A percentile compares a stretch with the other conserved stretches of the same genome.
These are phyloP conservation scores for Sambucus nigra DNA, from an alignment of 129 eudicot genomes.

Conservation along the genomic window DNA sequence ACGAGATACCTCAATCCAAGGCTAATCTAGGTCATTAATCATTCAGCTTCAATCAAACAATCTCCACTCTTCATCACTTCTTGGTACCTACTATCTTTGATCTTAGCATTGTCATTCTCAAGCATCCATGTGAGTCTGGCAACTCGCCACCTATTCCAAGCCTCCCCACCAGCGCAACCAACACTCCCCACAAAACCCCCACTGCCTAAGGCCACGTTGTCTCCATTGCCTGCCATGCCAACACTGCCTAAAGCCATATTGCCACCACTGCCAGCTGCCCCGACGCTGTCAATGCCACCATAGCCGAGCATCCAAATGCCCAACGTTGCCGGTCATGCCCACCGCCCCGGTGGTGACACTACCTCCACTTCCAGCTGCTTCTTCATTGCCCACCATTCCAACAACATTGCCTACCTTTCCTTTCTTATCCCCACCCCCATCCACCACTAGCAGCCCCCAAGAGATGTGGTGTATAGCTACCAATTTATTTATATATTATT, in stretches of 20 bases:
- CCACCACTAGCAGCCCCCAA: slow-evolving; percentile 6
- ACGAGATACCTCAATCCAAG: too few species aligned
- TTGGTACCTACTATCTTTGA: not conserved
- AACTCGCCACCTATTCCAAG: slow-evolving; percentile 14
- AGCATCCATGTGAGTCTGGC: slow-evolving; percentile 9
- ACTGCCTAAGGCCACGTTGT: not conserved
- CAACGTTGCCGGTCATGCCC: slow-evolving; percentile 14
- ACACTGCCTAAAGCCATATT: slow-evolving; percentile 6
- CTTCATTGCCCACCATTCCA: not conserved
- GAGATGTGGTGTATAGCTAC: too few species aligned
- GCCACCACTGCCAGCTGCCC: slow-evolving; percentile 11
- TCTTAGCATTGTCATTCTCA: not conserved
- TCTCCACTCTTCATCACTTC: not conserved
- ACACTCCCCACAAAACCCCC: slow-evolving; percentile 8
- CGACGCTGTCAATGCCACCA: slow-evolving; percentile 5
- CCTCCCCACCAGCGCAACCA: not conserved
- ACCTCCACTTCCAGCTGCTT: not conserved
- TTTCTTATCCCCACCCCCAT: slow-evolving; percentile 16
- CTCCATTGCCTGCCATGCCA: slow-evolving; percentile 3
- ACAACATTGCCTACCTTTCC: slow-evolving; percentile 11
- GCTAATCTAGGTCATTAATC: not conserved
- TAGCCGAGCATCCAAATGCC: not conserved
- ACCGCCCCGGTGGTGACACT: slow-evolving; percentile 1
- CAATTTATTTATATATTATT: too few species aligned
- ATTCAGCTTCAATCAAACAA: not conserved